These are phyloP conservation scores for Amanita thiersii DNA, from an alignment of 768 basidiomycete genomes.

Conservation along the genomic window DNA sequence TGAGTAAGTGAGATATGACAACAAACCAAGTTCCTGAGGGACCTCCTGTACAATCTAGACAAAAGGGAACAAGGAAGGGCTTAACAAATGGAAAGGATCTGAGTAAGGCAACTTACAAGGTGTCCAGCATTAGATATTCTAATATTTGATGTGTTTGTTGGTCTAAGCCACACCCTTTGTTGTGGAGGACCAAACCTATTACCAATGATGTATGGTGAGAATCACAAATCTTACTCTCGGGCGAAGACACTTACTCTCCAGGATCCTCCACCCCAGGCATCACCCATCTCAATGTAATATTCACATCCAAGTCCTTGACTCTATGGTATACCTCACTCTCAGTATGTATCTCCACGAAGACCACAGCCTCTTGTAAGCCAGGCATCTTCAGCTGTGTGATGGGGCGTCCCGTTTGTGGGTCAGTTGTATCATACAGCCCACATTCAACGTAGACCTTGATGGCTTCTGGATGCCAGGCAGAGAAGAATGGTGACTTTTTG, in stretches of 20 bases:
- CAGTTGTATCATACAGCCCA: conserved; percentile 33
- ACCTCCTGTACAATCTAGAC: conserved; percentile 33
- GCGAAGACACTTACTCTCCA: conserved; percentile 22
- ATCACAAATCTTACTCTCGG: background rate
- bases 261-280: conserved; percentile 36
- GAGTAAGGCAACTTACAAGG: conserved; percentile 26
- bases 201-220: background rate
- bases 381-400: conserved; percentile 58
- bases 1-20: background rate
- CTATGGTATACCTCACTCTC: conserved; percentile 32
- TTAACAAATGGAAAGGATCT: background rate
- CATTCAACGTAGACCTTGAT: conserved; percentile 54
- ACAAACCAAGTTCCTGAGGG: conserved; percentile 22
- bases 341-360: conserved; percentile 43
- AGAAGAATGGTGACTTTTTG: conserved; percentile 55
- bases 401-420: conserved; percentile 19
- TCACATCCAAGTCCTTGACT: conserved; percentile 37
- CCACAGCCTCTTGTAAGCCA: conserved; percentile 53
- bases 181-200: conserved; percentile 25
- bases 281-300: conserved; percentile 47
- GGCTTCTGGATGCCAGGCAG: conserved; percentile 57
- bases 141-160: conserved; percentile 32
- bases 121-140: conserved; percentile 32
- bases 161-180: conserved; percentile 35
- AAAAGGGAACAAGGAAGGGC: background rate